Percentiles rank a stretch among this genome's conserved stretches.
These are phyloP conservation scores for cucumber (Cucumis sativus) DNA, from an alignment of 306 rosid genomes.

Conservation along the genomic window DNA sequence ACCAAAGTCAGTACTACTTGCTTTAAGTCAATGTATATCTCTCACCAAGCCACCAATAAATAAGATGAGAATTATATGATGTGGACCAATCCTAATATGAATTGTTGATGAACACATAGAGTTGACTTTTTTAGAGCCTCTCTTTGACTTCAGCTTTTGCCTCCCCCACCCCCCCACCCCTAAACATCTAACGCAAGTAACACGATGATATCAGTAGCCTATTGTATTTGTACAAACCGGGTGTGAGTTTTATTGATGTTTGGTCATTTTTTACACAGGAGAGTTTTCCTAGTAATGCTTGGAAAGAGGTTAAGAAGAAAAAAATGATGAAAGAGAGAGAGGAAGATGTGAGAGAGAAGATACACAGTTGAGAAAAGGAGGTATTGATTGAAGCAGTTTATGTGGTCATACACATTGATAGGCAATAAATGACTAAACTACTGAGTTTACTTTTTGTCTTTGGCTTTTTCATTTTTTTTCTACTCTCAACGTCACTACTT, in stretches of 20 bases:
- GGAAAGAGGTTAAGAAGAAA: neutral
- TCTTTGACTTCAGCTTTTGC: neutral
- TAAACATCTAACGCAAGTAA: neutral
- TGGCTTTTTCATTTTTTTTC: neutral
- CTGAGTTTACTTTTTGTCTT: neutral
- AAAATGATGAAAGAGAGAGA: neutral
- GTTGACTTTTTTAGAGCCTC: constrained; percentile 1
- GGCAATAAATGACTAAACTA: constrained; percentile 2
- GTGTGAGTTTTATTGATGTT: neutral
- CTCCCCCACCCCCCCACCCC: neutral
- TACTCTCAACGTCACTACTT: neutral
- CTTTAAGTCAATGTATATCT: constrained; percentile 3
- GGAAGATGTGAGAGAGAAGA: neutral
- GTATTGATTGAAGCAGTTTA: neutral
- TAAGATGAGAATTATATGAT: neutral
- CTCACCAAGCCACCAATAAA: neutral
- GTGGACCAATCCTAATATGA: neutral
- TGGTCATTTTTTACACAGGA: neutral
- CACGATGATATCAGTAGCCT: neutral
- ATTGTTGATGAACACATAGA: neutral
- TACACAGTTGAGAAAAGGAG: neutral
- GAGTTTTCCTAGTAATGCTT: neutral
- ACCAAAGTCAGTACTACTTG: constrained; percentile 3
- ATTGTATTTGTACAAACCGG: neutral
- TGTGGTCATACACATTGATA: neutral